Conservation (phyloP, 345 rosid species). For the Corchorus capsularis region DNA sequence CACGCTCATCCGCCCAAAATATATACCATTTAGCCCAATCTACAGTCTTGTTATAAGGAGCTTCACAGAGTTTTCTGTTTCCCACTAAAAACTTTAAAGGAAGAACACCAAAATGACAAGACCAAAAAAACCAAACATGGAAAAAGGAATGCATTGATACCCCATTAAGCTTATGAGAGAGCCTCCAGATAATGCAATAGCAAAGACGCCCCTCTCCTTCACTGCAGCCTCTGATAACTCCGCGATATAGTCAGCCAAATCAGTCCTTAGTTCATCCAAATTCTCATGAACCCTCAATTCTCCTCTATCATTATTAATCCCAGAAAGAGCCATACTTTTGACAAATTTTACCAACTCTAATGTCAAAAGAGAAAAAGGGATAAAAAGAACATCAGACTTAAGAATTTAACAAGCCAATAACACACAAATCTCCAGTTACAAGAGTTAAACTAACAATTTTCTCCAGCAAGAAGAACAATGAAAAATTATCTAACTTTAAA, state of each 20-base stretch:
- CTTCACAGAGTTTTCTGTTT: slow-evolving; percentile 77
- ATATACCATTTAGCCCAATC: slow-evolving; percentile 90
- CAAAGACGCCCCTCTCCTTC: slow-evolving; percentile 78
- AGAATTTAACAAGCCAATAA: slow-evolving; percentile 16
- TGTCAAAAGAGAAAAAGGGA: neutral
- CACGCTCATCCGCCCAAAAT: slow-evolving; percentile 88
- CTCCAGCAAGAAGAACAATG: neutral
- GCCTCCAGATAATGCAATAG: slow-evolving; percentile 88
- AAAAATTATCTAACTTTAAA: neutral
- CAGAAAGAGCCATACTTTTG: slow-evolving; percentile 65
- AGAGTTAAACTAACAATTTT: neutral
- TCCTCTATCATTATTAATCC: slow-evolving; percentile 60
- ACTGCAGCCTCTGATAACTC: slow-evolving; percentile 80
- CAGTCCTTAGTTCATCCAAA: slow-evolving; percentile 68
- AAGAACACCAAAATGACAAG: slow-evolving; percentile 28
- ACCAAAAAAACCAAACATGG: slow-evolving; percentile 6
- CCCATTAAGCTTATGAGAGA: slow-evolving; percentile 77
- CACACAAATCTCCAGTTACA: slow-evolving; percentile 1
- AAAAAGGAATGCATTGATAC: slow-evolving; percentile 39
- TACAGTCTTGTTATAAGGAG: slow-evolving; percentile 80
- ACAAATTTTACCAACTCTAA: slow-evolving; percentile 30
- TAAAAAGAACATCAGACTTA: neutral
- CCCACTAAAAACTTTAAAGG: slow-evolving; percentile 29
- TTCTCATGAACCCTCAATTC: slow-evolving; percentile 76
- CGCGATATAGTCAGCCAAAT: slow-evolving; percentile 84